Conservation (phyloP, 345 rosid species). For the Noccaea bulbosa region DNA sequence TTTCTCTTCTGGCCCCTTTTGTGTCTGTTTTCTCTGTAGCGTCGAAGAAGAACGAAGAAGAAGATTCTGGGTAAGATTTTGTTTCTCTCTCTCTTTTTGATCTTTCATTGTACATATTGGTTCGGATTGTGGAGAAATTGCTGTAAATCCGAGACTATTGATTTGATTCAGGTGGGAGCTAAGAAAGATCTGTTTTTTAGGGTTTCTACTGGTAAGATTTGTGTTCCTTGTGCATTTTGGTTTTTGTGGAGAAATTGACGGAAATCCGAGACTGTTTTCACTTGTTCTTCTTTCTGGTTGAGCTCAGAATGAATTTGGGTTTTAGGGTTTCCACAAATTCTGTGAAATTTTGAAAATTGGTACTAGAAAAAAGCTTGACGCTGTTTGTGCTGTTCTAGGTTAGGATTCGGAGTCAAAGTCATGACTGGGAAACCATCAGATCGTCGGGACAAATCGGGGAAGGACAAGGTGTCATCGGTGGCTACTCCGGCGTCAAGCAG, state of each 20-base stretch:
- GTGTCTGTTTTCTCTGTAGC: background rate
- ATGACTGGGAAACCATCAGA: slow-evolving; percentile 29
- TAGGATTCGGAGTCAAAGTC: slow-evolving; percentile 15
- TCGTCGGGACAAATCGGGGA: background rate
- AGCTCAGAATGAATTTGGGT: background rate
- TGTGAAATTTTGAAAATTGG: slow-evolving; percentile 7
- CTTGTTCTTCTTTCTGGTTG: background rate
- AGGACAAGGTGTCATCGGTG: background rate
- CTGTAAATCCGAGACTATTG: background rate
- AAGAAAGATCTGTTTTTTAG: slow-evolving; percentile 4
- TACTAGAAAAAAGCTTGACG: background rate
- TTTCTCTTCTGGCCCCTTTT: background rate
- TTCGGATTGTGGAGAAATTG: background rate
- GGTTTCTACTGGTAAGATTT: background rate
- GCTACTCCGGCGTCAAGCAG: background rate
- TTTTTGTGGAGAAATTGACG: background rate
- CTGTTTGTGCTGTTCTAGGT: slow-evolving; percentile 24
- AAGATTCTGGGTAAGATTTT: slow-evolving; percentile 9
- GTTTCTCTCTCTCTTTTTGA: background rate
- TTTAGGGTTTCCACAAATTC: slow-evolving; percentile 11
- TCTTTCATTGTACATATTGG: background rate
- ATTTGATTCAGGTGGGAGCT: background rate
- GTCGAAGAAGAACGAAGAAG: background rate
- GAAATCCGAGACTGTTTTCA: background rate
- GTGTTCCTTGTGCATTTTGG: background rate